A percentile compares a stretch with the other conserved stretches of the same genome.
Conservation (phyloP, 2,329 filamentous ascomycete species). For the Sphaerulina populicola region DNA sequence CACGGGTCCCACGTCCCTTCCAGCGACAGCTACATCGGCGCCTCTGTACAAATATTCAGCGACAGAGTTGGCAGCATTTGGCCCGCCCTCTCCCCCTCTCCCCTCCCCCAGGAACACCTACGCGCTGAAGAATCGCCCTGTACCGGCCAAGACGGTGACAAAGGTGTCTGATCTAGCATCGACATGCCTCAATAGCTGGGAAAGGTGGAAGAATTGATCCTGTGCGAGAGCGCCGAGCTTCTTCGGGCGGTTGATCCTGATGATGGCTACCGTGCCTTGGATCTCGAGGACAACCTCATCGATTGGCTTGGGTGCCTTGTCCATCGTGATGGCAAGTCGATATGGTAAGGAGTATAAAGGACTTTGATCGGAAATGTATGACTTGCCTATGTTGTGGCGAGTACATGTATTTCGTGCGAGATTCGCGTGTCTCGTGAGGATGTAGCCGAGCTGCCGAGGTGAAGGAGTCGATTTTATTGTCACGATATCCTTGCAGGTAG, state of each 20-base stretch:
- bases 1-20: slow-evolving; percentile 31
- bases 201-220: slow-evolving; percentile 58
- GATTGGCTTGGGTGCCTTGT: slow-evolving; percentile 17
- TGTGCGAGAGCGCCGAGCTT: slow-evolving; percentile 79
- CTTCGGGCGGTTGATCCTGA: slow-evolving; percentile 74
- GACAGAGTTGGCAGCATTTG: neutral
- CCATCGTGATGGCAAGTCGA: slow-evolving; percentile 7
- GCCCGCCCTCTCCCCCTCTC: too few relatives aligned
- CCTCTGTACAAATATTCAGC: slow-evolving; percentile 48
- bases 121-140: slow-evolving; percentile 79
- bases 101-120: slow-evolving; percentile 39
- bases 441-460: too few relatives aligned
- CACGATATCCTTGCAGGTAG: too few relatives aligned
- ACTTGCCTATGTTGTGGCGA: slow-evolving; percentile 1
- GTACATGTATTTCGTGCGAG: neutral
- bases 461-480: neutral
- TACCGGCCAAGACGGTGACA: slow-evolving; percentile 76
- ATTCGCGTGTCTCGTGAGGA: neutral
- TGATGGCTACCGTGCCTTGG: slow-evolving; percentile 63
- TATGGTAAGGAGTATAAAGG: neutral
- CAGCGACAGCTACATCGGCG: slow-evolving; percentile 60
- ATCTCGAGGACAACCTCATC: slow-evolving; percentile 44
- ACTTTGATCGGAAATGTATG: neutral
- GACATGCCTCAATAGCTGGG: slow-evolving; percentile 65
- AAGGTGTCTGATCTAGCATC: slow-evolving; percentile 70